phyloP scores from a whole-genome alignment of 2,329 filamentous ascomycete species.

The Clarireedia paspali region DNA sequence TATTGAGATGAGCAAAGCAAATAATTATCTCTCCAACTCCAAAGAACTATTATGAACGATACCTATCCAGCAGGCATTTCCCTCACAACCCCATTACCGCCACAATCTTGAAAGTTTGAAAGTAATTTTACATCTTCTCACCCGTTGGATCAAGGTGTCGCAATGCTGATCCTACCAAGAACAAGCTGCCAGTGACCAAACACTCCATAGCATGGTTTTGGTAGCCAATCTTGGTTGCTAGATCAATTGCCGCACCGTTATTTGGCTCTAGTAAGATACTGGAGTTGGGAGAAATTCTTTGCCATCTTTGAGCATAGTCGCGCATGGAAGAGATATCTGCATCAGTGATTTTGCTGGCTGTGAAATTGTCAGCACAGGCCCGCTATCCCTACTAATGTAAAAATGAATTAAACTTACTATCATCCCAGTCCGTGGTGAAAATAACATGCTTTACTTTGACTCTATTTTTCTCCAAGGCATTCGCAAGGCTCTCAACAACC shows the following conservation, averaged over 20 bases:
- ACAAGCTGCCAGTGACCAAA: conserved; percentile 53
- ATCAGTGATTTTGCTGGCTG: not conserved
- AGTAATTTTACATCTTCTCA: not conserved
- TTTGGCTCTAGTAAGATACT: conserved; percentile 36
- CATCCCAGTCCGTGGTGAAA: conserved; percentile 13
- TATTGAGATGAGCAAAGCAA: too few relatives aligned
- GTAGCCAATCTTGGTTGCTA: conserved; percentile 33
- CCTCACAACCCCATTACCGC: not conserved
- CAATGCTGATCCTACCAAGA: conserved; percentile 46
- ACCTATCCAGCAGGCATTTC: not conserved
- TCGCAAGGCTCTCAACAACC: conserved; percentile 8
- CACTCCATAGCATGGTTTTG: conserved; percentile 20
- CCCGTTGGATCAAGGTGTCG: not conserved
- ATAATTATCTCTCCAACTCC: too few relatives aligned
- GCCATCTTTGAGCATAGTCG: conserved; percentile 14
- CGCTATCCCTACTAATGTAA: accelerated
- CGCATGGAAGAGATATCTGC: conserved; percentile 6
- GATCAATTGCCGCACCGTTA: conserved; percentile 46
- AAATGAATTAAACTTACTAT: conserved; percentile 5
- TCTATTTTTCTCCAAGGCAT: conserved; percentile 6
- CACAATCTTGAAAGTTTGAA: not conserved
- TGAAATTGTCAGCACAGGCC: not conserved
- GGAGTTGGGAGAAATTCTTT: conserved; percentile 11
- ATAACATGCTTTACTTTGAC: conserved; percentile 15
- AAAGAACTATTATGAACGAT: too few relatives aligned